These are phyloP conservation scores for Diaporthe eres DNA, from an alignment of 2,329 filamentous ascomycete genomes.

Conservation along the genomic window DNA sequence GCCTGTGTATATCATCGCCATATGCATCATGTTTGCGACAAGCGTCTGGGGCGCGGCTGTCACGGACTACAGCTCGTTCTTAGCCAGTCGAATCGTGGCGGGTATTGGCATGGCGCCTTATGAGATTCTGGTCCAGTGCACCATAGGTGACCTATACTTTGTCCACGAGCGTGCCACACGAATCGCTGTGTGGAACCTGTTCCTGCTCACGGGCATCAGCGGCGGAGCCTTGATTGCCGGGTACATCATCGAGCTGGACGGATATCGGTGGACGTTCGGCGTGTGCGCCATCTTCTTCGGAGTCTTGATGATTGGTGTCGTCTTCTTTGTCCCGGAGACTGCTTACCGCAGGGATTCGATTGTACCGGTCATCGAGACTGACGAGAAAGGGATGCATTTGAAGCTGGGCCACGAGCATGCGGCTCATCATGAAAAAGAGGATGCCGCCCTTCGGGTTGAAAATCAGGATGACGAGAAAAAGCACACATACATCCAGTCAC, in stretches of 20 bases:
- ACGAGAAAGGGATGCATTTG: conserved; percentile 39
- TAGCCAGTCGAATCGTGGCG: conserved; percentile 61
- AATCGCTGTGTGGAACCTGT: conserved; percentile 58
- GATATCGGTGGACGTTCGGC: conserved; percentile 61
- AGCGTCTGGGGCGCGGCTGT: conserved; percentile 63
- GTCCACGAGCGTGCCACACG: conserved; percentile 61
- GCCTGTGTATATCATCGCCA: conserved; percentile 63
- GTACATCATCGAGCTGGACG: conserved; percentile 57
- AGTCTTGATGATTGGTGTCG: conserved; percentile 57
- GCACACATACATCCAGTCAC: conserved; percentile 50
- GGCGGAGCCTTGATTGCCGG: conserved; percentile 57
- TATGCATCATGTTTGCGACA: conserved; percentile 61
- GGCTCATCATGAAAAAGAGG: conserved; percentile 36
- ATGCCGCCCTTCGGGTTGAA: conserved; percentile 40
- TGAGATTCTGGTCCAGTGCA: conserved; percentile 67
- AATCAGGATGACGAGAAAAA: conserved; percentile 45
- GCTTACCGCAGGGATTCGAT: conserved; percentile 56
- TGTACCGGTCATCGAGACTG: conserved; percentile 36
- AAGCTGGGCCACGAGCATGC: conserved; percentile 44
- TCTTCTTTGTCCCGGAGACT: conserved; percentile 66
- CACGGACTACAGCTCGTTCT: conserved; percentile 59
- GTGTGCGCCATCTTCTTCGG: conserved; percentile 63
- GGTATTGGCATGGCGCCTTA: conserved; percentile 65
- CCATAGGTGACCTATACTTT: conserved; percentile 62
- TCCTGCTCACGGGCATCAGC: conserved; percentile 57